Evolutionary conservation across 164 flowering plant species (phyloP).

Genomic region (Dillenia suffruticosa): DNA sequence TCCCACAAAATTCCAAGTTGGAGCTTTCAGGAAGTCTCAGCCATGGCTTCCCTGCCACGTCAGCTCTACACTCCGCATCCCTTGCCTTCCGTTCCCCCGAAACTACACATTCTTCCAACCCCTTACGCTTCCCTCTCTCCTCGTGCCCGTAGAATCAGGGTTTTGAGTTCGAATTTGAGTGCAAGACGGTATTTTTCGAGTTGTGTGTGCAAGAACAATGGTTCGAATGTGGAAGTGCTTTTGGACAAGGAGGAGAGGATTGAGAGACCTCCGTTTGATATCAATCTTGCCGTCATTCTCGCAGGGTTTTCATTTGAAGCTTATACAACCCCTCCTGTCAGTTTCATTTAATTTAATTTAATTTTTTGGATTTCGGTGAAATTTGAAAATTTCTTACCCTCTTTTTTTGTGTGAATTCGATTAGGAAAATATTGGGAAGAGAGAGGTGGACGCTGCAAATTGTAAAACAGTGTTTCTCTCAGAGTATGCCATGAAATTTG

Average conservation of each 20-base stretch:
- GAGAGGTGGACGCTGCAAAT: constrained; percentile 76
- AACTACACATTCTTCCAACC: constrained; percentile 15
- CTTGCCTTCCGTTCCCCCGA: constrained; percentile 13
- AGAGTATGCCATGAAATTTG: constrained; percentile 45
- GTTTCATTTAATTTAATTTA: background rate
- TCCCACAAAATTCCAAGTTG: background rate
- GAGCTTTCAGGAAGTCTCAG: background rate
- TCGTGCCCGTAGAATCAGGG: constrained; percentile 17
- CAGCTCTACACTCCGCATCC: constrained; percentile 6
- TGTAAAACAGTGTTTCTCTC: constrained; percentile 84
- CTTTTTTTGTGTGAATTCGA: background rate
- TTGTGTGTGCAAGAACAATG: constrained; percentile 23
- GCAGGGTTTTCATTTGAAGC: constrained; percentile 99
- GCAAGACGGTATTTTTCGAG: constrained; percentile 7
- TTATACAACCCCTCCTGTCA: constrained; percentile 73
- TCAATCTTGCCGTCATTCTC: constrained; percentile 86
- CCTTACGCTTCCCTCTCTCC: constrained; percentile 14
- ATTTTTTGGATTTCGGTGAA: background rate
- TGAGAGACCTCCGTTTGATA: constrained; percentile 72
- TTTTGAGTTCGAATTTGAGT: constrained; percentile 11
- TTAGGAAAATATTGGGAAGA: constrained; percentile 66
- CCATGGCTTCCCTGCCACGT: constrained; percentile 24
- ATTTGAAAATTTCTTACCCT: background rate
- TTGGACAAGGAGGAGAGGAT: constrained; percentile 16
- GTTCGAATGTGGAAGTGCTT: constrained; percentile 17